Evolutionary conservation across 2,329 filamentous ascomycete genomes (phyloP), one percentile per base, ranked within the genome.

Genomic region (Corynespora cassiicola): DNA sequence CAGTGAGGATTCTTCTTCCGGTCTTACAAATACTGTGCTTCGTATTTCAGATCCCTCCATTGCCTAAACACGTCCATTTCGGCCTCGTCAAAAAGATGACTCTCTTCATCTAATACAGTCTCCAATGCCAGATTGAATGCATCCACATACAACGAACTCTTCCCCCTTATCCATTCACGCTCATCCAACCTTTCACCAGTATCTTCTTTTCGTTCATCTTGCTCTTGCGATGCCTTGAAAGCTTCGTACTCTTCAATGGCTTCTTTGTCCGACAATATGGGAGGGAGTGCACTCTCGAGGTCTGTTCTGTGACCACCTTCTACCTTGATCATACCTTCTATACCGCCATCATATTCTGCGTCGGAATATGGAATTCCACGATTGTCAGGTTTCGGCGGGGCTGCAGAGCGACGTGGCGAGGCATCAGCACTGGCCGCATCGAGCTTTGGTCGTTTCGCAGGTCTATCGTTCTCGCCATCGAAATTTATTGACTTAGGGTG

Each of bases 111-210:
- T 9, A 97, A 72, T 3, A 99, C 94, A 0, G 89, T 96, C 42
- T 92, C 85, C 31, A 99, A 73, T 2, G 92, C 90, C 10, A 97
- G 75, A 59, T 96, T 96, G 75, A 99, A 99, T 1, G 94, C 94
- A 70, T 99, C 94, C 12, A 96, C 90, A 58, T 99, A 99, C 38
- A 99, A 89, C 1, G 91, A 97, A 58, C 85, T 95, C 63, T 83
- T 85, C 0, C 90, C 89, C 56, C 78, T 82, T 4, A 84, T 70
- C 89, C 89, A 96, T 43, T 72, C 79, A 33, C 74, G 75, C 34
- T 82, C 71, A 40, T 76, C 76, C 10, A 86, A 60, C 6, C 80
- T 74, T 23, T 75, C 71, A 46, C 78, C 75, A 5, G 75, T 59
- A 11, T 33, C 45, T 9, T 47, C 58, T 21, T 58, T 57, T 7